Conservation (phyloP, 2,329 filamentous ascomycete genomes). For the Penicillium nordicum region DNA sequence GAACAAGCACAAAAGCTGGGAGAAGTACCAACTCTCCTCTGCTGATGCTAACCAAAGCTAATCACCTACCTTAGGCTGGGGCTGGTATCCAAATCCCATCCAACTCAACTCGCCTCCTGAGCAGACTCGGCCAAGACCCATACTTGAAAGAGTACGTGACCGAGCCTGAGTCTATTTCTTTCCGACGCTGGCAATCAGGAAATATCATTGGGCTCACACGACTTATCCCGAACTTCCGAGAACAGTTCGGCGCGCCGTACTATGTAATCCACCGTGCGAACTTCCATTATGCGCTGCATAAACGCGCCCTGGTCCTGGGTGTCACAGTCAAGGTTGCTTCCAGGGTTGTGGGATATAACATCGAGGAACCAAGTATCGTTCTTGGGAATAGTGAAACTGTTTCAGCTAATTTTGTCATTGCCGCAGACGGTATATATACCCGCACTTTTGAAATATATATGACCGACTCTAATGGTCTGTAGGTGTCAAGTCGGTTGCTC, state of each 20-base stretch:
- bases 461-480: neutral
- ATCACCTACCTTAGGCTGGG: slow-evolving; percentile 27
- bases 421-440: slow-evolving; percentile 18
- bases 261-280: slow-evolving; percentile 20
- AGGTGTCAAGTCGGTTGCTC: slow-evolving; percentile 24
- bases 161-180: slow-evolving; percentile 31
- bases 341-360: slow-evolving; percentile 14
- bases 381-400: slow-evolving; percentile 5
- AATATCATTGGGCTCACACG: slow-evolving; percentile 35
- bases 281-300: slow-evolving; percentile 29
- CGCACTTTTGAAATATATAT: too few relatives aligned
- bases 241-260: slow-evolving; percentile 26
- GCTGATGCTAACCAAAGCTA: neutral
- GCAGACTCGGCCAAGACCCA: slow-evolving; percentile 32
- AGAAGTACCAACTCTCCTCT: slow-evolving; percentile 31
- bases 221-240: slow-evolving; percentile 29
- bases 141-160: slow-evolving; percentile 27
- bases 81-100: slow-evolving; percentile 44
- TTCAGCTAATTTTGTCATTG: slow-evolving; percentile 19
- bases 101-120: slow-evolving; percentile 34
- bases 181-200: slow-evolving; percentile 37
- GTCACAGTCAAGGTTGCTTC: slow-evolving; percentile 15
- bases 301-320: slow-evolving; percentile 16
- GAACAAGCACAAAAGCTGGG: slow-evolving; percentile 34
- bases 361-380: slow-evolving; percentile 3